Base-by-base conservation (phyloP, 331 rosid species). In the Dryas integrifolia region DNA sequence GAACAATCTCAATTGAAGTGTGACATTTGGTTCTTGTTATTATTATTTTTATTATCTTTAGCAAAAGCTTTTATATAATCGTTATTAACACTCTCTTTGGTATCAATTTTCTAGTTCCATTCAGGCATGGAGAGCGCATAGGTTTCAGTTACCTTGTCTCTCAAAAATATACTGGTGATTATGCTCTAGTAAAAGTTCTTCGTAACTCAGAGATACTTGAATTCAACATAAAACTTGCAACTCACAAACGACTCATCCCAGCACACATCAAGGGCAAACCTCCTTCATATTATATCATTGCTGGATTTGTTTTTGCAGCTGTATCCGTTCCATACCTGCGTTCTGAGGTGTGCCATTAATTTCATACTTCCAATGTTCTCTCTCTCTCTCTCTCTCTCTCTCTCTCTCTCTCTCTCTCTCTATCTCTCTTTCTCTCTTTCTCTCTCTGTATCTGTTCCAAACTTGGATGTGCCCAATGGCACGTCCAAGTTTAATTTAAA, bases 271-370 rank as follows among this genome's bases (percentile, higher is more conserved):
- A 84, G 76, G 89, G 92, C 72, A 81, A 46, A 69, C 92, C 92
- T 79, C 97, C 97, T 48, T 85, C 97, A 44, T 91, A 88, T 67
- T 91, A 88, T 82, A 91, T 91, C 14, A 76, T 91, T 69, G 97
- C 88, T 18, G 97, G 97, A 74, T 87, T 91, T 82, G 89, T 88
- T 48, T 88, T 91, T 65, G 53, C 91, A 61, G 65, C 91, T 15
- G 89, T 91, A 12, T 87, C 96, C 9, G 92, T 91, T 77, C 97
- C 97, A 55, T 91, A 91, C 85, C 96, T 88, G 76, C 96, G 96
- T 18, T 91, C 96, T 26, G 96, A 91, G 97, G 97, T 88, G 76
- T n/a, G 85, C 72, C 39, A 58, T 83, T 81, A 2, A 44, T 57
- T 57, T 45, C n/a, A 1, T 58, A 62, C 65, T 71, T 65, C 16